Evolutionary conservation across 1,139 yeast genomes (phyloP), one percentile per base, ranked within the genome.

Genomic region (Zygotorulaspora mrakii): DNA sequence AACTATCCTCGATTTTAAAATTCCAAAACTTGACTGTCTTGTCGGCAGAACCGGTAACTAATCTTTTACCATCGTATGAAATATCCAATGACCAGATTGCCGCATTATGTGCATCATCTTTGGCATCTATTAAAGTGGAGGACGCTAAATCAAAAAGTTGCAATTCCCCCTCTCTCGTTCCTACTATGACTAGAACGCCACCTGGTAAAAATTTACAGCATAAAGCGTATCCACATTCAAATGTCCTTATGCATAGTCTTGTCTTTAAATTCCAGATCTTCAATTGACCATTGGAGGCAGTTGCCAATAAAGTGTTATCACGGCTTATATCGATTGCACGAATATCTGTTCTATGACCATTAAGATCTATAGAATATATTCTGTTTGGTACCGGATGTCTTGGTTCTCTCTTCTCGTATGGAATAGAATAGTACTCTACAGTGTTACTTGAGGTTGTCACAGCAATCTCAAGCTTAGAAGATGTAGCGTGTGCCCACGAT

Each of bases 11-110:
- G 21, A 86, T 75, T 52, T 73, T 70, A 58, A 94, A 79, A 38
- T 81, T 78, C 98, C 98, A 91, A 59, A 88, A 87, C 60, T 86
- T 87, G 35, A 89, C 84, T 4, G 77, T 66, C 61, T 88, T 88
- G 64, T 94, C 99, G 33, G 94, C 94, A 31, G 97, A 94, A 18
- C 97, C 98, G 8, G 97, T 85, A 1, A 89, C 80, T 46, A 91
- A 68, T 1, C 82, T 73, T 53, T 77, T 82, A 13, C 98, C 98
- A 63, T 91, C 95, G 6, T 82, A 76, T 1, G 94, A 79, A 28
- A 91, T 62, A 60, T 91, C 96, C 50, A 91, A 69, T 1, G 95
- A 80, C 97, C 97, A 94, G 35, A 91, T 76, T 1, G 96, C 87
- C 17, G 88, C 84, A 3, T 76, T 79, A 61, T 89, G 96, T 0